A percentile compares a stretch with the other conserved stretches of the same genome.
phyloP scores from a whole-genome alignment of 1,139 yeast species.

The Hyphopichia fennica region DNA sequence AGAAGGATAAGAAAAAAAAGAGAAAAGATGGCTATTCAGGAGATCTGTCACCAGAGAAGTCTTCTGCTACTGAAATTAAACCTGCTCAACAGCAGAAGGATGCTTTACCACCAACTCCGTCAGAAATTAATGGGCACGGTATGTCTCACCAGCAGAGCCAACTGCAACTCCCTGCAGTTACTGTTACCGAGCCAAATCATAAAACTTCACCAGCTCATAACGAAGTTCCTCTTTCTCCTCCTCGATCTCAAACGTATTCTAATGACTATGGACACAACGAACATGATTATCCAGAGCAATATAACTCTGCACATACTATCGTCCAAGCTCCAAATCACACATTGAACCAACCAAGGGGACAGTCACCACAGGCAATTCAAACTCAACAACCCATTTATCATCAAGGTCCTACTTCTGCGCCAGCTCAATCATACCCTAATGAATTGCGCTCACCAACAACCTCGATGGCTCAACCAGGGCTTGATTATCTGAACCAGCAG shows the following conservation, averaged over 20 bases:
- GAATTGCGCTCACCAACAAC: background rate
- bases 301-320: background rate
- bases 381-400: background rate
- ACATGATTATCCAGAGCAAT: conserved; percentile 1
- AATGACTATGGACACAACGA: conserved; percentile 1
- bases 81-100: background rate
- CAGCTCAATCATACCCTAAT: background rate
- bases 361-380: background rate
- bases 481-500: background rate
- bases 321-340: too few species aligned
- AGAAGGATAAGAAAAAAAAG: conserved; percentile 5
- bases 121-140: background rate
- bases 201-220: background rate
- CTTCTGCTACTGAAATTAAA: background rate
- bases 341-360: background rate
- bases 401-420: background rate
- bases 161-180: background rate
- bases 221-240: conserved; percentile 1
- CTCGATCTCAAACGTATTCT: background rate
- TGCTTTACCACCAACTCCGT: conserved; percentile 1
- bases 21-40: background rate
- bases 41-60: background rate
- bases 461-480: background rate
- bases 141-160: background rate
- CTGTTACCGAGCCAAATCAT: background rate